Evolutionary conservation across 2,329 filamentous ascomycete species (phyloP).

Genomic region (Ceratocystis lukuohia): DNA sequence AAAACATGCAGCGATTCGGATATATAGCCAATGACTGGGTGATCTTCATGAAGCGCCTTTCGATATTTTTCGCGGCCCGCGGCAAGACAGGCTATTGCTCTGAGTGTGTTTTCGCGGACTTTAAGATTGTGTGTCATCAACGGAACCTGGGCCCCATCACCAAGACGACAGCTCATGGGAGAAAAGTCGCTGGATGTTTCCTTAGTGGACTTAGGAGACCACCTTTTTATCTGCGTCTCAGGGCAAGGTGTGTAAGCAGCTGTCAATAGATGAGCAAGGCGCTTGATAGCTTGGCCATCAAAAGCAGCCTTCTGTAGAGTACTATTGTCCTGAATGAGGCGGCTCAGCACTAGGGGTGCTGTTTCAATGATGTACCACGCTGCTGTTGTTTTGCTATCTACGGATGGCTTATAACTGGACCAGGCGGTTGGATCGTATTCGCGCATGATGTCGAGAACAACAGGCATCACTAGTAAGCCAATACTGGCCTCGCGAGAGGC

Average conservation of each 20-base stretch:
- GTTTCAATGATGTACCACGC: conserved; percentile 48
- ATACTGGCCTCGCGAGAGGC: conserved; percentile 47
- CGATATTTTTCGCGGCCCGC: conserved; percentile 72
- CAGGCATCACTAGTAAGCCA: conserved; percentile 54
- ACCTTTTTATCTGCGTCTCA: conserved; percentile 27
- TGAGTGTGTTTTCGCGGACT: conserved; percentile 61
- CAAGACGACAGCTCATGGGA: conserved; percentile 37
- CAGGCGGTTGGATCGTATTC: conserved; percentile 3
- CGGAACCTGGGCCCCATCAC: conserved; percentile 46
- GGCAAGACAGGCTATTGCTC: conserved; percentile 68
- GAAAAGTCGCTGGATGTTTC: conserved; percentile 27
- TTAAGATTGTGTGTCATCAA: conserved; percentile 55
- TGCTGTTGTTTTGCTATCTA: conserved; percentile 26
- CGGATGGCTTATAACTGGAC: background rate
- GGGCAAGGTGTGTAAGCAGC: conserved; percentile 36
- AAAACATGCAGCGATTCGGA: conserved; percentile 60
- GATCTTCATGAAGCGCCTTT: conserved; percentile 68
- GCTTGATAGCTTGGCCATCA: conserved; percentile 43
- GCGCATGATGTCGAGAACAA: conserved; percentile 51
- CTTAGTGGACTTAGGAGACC: conserved; percentile 30
- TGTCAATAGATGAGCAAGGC: conserved; percentile 37
- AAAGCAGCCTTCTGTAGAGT: conserved; percentile 70
- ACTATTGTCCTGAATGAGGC: conserved; percentile 64
- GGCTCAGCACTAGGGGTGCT: conserved; percentile 62
- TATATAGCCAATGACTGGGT: conserved; percentile 59